A percentile compares a stretch with the other conserved stretches of the same genome.
Evolutionary conservation across 1,284 basidiomycete genomes (phyloP).

Genomic region (Sanguinoderma infundibulare): DNA sequence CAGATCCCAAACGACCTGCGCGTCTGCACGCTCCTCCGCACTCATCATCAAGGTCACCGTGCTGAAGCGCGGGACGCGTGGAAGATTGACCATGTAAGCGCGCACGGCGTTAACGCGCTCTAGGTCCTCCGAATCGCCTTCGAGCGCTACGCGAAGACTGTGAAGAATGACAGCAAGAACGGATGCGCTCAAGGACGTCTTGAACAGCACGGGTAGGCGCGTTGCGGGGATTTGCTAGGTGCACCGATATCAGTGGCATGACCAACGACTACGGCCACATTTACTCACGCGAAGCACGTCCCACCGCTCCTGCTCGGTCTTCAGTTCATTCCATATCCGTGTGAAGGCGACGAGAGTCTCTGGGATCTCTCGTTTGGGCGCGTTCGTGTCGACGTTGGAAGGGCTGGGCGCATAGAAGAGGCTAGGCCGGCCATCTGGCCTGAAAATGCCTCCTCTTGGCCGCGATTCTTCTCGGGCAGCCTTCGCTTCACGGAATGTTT

Average conservation of each 20-base stretch:
- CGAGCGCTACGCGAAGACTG: slow-evolving; percentile 47
- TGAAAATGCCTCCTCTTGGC: slow-evolving; percentile 35
- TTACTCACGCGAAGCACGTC: slow-evolving; percentile 20
- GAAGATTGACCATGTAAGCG: slow-evolving; percentile 56
- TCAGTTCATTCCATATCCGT: slow-evolving; percentile 51
- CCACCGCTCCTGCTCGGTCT: slow-evolving; percentile 30
- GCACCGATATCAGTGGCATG: background rate
- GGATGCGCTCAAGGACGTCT: slow-evolving; percentile 66
- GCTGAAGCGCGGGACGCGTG: slow-evolving; percentile 60
- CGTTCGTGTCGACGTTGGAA: background rate
- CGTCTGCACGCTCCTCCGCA: slow-evolving; percentile 47
- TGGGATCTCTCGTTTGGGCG: slow-evolving; percentile 34
- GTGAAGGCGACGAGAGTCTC: slow-evolving; percentile 63
- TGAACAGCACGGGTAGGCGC: slow-evolving; percentile 61
- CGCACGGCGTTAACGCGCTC: slow-evolving; percentile 34
- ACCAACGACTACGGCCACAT: slow-evolving; percentile 3
- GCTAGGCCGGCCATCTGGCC: slow-evolving; percentile 30
- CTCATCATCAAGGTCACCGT: slow-evolving; percentile 69
- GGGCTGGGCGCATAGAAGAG: slow-evolving; percentile 22
- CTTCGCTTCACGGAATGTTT: slow-evolving; percentile 59
- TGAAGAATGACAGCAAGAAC: slow-evolving; percentile 60
- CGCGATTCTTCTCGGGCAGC: slow-evolving; percentile 47
- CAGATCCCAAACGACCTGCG: slow-evolving; percentile 31
- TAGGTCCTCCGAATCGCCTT: slow-evolving; percentile 15
- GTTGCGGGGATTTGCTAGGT: slow-evolving; percentile 56